phyloP scores from a whole-genome alignment of 768 basidiomycete genomes.

The Tricholoma furcatifolium region DNA sequence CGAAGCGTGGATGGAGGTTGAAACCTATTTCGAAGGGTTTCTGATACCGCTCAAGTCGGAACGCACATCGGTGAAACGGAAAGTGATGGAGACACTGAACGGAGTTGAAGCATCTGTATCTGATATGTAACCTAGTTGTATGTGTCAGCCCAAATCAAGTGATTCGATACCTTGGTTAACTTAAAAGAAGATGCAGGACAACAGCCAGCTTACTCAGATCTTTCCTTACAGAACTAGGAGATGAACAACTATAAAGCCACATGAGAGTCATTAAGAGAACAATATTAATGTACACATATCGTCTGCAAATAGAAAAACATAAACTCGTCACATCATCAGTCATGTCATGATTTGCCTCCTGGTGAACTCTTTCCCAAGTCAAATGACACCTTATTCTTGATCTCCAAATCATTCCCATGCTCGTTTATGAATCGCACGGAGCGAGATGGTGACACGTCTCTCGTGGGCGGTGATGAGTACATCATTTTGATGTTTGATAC shows the following conservation, averaged over 20 bases:
- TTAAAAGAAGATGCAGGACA: too few relatives aligned
- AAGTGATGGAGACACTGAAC: not conserved
- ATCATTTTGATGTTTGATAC: constrained; percentile 31
- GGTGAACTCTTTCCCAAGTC: constrained; percentile 4
- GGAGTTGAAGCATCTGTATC: not conserved
- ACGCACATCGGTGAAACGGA: constrained; percentile 1
- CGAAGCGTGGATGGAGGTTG: constrained; percentile 13
- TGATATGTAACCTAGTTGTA: not conserved
- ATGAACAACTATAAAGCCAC: too few relatives aligned
- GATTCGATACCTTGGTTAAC: too few relatives aligned
- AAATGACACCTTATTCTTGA: constrained; percentile 7
- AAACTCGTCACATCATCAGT: not conserved
- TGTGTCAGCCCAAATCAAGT: too few relatives aligned
- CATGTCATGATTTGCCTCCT: not conserved
- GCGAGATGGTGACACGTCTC: constrained; percentile 45
- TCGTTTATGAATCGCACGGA: constrained; percentile 41
- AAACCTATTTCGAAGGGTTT: constrained; percentile 13
- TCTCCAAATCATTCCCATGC: constrained; percentile 3
- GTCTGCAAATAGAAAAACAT: too few relatives aligned
- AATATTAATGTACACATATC: too few relatives aligned
- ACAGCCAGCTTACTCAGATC: too few relatives aligned
- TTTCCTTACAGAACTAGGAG: too few relatives aligned
- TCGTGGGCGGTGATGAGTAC: constrained; percentile 27
- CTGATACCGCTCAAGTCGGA: constrained; percentile 3
- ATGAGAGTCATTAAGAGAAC: too few relatives aligned